Evolutionary conservation across 345 rosid genomes (phyloP), one percentile per base, ranked within the genome.

Genomic region (Limnanthes douglasii): DNA sequence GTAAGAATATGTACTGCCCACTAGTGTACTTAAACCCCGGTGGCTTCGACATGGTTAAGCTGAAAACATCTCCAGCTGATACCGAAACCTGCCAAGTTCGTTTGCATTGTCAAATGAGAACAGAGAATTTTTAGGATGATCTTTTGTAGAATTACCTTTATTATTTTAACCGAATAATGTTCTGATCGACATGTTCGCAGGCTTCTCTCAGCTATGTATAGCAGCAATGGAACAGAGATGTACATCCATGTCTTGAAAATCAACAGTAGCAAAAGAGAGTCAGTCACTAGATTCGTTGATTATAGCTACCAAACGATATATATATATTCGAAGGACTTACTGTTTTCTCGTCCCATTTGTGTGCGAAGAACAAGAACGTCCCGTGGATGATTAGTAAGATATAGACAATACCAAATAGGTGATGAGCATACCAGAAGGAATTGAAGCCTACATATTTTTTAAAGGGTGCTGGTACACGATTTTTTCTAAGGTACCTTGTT

Each of bases 381-480:
- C 95, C 95, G 11, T 90, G 98, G 36, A 74, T 63, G 9, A 74
- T 58, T 30, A 90, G 82, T 70, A 84, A 41, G 31, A 74, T 49
- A 40, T 90, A 90, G 65, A 90, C 94, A 22, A 90, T 22, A 13
- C 61, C 78, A 2, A 78, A 59, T 37, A 90, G 81, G 46, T 90
- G 98, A 54, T 90, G 98, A 38, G 95, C 70, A 45, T 90, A 90
- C 98, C 98, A 90, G 51, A 90, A 90, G 10, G 98, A 90, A 32
- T 90, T 90, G 60, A 79, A 90, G 16, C 98, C 98, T 11, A 94
- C 75, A 45, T 84, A 51, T 45, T 69, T 67, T 48, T 84, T 75
- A 54, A 90, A 63, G 5, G 95, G 95, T 23, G 77, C 41, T 1
- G 94, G 95, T 41, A 88, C 71, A 22, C 46, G 45, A 35, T 84